Base-by-base conservation (phyloP, 805 yeast genomes). In the Ogataea methanolica region DNA sequence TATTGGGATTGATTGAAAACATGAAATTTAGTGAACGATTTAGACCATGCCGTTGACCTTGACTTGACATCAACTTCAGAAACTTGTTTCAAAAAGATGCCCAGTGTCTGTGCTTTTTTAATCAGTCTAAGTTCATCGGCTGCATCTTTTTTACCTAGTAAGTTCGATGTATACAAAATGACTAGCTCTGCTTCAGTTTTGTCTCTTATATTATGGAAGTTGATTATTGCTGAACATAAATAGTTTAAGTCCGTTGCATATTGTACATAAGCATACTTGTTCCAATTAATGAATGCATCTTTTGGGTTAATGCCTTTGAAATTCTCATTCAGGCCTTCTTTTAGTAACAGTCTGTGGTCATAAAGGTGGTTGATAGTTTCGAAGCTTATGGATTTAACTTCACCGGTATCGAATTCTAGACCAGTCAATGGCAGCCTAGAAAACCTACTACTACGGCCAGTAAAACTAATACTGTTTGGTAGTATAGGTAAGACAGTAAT, bases 171-270 rank as follows among this genome's bases (percentile, higher is more conserved):
- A 43, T 74, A 68, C 34, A 83, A 46, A 6, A 83, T 51, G 5
- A 81, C 73, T 48, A 80, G 54, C 44, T 77, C 69, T 0, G 80
- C 79, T 44, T 70, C 65, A 1, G 76, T 63, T 16, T 38, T 33
- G 4, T 33, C 15, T 65, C 59, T 60, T 42, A 83, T 57, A 26
- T 65, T 66, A 3, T 67, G 59, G 38, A 76, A 70, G 50, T 79
- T 75, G 55, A 80, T 66, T 38, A 82, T 53, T 3, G 82, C 76
- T 41, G 78, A 71, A 50, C 82, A 75, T 45, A 82, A 60, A 52
- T 82, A 79, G 21, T 70, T 66, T 9, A 67, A 54, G 46, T 74
- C 68, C 0, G 88, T 79, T 4, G 84, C 85, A 60, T 82, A 82
- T 44, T 78, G 78, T 5, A 81, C 78, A 57, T 83, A 83, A 0